These are phyloP conservation scores for Mucor velutinosus DNA, from an alignment of 371 early-diverging fungal species.

Conservation along the genomic window DNA sequence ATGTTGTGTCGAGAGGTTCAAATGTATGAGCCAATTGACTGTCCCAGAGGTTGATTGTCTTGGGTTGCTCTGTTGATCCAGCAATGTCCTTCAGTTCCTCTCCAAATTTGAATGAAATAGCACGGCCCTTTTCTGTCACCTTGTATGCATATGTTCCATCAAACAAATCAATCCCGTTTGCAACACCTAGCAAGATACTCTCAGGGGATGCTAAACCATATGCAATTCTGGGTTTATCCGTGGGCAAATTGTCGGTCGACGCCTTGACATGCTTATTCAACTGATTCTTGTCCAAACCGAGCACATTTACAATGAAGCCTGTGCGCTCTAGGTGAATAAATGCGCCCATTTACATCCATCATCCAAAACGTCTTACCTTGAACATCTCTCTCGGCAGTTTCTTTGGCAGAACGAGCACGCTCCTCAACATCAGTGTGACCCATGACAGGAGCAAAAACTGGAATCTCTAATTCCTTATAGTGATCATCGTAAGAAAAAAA, in stretches of 20 bases:
- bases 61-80: slow-evolving; percentile 16
- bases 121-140: slow-evolving; percentile 48
- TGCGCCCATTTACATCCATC: neutral
- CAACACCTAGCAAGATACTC: slow-evolving; percentile 62
- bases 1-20: slow-evolving; percentile 60
- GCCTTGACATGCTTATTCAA: slow-evolving; percentile 22
- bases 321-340: neutral
- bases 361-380: slow-evolving; percentile 28
- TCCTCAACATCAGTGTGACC: slow-evolving; percentile 58
- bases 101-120: slow-evolving; percentile 46
- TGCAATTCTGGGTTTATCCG: slow-evolving; percentile 48
- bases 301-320: slow-evolving; percentile 49
- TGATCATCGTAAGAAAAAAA: neutral
- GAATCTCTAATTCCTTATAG: slow-evolving; percentile 24
- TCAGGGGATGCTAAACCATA: slow-evolving; percentile 57
- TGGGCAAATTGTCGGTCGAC: slow-evolving; percentile 43
- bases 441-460: slow-evolving; percentile 61
- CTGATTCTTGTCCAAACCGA: slow-evolving; percentile 28
- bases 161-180: slow-evolving; percentile 73
- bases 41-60: slow-evolving; percentile 60
- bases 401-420: slow-evolving; percentile 59
- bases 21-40: slow-evolving; percentile 53
- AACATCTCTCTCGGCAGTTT: slow-evolving; percentile 58
- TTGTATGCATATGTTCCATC: slow-evolving; percentile 62
- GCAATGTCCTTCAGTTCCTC: neutral